Conservation (phyloP, 169 alveolate genomes). For the Eimeria brunetti region DNA sequence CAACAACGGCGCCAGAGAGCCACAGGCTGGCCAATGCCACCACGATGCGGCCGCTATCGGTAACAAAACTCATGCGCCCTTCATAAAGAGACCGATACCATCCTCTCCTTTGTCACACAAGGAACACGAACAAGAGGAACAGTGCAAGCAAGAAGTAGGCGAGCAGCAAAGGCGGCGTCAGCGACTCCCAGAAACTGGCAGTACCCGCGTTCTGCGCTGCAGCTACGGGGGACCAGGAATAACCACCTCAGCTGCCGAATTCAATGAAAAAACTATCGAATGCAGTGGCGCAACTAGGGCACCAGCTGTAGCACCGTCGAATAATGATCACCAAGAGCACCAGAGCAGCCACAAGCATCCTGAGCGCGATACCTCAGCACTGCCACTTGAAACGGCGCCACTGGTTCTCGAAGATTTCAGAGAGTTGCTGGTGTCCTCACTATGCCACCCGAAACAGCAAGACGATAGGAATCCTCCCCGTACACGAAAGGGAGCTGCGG, state of each 20-base stretch:
- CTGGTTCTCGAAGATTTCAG: conserved; percentile 34
- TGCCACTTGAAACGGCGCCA: conserved; percentile 59
- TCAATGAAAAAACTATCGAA: neutral
- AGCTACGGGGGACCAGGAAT: neutral
- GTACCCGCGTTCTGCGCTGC: neutral
- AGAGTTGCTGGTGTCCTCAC: conserved; percentile 19
- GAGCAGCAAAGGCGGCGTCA: conserved; percentile 35
- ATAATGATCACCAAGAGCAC: neutral
- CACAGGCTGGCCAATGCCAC: neutral
- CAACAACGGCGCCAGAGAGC: neutral
- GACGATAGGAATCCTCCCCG: neutral
- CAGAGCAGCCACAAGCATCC: neutral
- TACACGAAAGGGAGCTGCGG: neutral
- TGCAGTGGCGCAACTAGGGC: neutral
- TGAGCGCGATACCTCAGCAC: neutral
- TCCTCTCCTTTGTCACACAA: neutral
- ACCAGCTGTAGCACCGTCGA: neutral
- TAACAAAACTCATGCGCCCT: neutral
- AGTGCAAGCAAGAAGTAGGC: neutral
- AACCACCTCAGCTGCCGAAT: neutral
- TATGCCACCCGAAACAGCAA: neutral
- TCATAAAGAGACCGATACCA: neutral
- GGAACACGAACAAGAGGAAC: neutral
- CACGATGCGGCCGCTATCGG: neutral
- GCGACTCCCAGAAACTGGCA: neutral